phyloP scores from a whole-genome alignment of 768 basidiomycete genomes.

The Russula olivacea region DNA sequence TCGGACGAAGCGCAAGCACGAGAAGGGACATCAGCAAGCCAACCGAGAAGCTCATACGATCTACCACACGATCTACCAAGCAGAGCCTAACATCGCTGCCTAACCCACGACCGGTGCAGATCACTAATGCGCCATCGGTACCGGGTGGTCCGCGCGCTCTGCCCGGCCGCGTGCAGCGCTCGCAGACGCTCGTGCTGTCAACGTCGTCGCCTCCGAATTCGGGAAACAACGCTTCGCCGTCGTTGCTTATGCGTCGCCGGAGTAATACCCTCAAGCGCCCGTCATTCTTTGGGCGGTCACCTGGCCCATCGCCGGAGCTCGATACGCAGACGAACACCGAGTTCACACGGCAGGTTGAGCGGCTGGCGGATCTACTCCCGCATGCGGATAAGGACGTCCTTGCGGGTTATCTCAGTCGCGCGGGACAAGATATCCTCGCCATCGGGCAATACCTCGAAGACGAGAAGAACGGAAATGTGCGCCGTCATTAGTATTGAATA shows the following conservation, averaged over 20 bases:
- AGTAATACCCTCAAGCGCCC: constrained; percentile 28
- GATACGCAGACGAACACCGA: constrained; percentile 33
- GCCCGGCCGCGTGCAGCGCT: constrained; percentile 52
- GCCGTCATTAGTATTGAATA: constrained; percentile 27
- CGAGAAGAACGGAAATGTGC: constrained; percentile 65
- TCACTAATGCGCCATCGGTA: constrained; percentile 44
- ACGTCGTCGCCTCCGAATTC: constrained; percentile 31
- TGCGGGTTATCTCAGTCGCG: constrained; percentile 62
- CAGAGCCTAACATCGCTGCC: constrained; percentile 28
- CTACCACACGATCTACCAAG: constrained; percentile 35
- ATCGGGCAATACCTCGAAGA: constrained; percentile 84
- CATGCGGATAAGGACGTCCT: constrained; percentile 63
- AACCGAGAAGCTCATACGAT: background rate
- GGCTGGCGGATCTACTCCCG: constrained; percentile 63
- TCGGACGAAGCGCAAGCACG: constrained; percentile 28
- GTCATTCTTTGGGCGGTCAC: constrained; percentile 31
- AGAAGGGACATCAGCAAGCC: background rate
- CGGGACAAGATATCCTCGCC: constrained; percentile 79
- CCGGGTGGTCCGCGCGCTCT: constrained; percentile 73
- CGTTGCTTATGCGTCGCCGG: constrained; percentile 24
- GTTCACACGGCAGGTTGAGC: constrained; percentile 64
- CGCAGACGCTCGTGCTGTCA: constrained; percentile 56
- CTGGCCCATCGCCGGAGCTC: constrained; percentile 7
- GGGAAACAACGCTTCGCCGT: constrained; percentile 39
- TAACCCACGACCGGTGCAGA: constrained; percentile 31